Evolutionary conservation across 1,284 basidiomycete species (phyloP).

Genomic region (Trametes pubescens): DNA sequence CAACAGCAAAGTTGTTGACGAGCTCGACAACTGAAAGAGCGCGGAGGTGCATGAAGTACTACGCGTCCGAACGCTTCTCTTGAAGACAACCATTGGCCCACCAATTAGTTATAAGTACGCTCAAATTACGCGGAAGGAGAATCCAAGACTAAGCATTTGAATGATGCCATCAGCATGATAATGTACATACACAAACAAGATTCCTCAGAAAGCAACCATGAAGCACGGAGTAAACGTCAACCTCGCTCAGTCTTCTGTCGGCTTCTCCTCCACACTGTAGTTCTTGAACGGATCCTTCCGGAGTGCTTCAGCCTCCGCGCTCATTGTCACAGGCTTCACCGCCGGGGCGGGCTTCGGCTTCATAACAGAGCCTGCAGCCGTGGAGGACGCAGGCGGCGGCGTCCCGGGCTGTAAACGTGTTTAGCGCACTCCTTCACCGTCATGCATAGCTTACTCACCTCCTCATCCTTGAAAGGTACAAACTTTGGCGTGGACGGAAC

Average conservation of each 20-base stretch:
- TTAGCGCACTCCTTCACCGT: not conserved
- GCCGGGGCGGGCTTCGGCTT: slow-evolving; percentile 53
- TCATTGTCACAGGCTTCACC: slow-evolving; percentile 47
- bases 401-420: slow-evolving; percentile 26
- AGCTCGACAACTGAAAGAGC: too few relatives aligned
- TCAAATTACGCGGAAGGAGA: too few relatives aligned
- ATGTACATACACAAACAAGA: not conserved
- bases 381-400: slow-evolving; percentile 36
- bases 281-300: slow-evolving; percentile 83
- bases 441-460: slow-evolving; percentile 42
- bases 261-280: slow-evolving; percentile 50
- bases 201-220: not conserved
- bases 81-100: too few relatives aligned
- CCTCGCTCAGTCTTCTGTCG: slow-evolving; percentile 26
- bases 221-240: not conserved
- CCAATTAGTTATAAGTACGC: too few relatives aligned
- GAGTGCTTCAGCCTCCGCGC: slow-evolving; percentile 73
- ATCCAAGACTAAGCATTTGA: not conserved
- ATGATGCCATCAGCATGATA: not conserved
- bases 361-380: slow-evolving; percentile 62
- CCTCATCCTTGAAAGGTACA: slow-evolving; percentile 71
- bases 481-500: slow-evolving; percentile 63
- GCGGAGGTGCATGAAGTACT: too few relatives aligned
- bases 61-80: too few relatives aligned
- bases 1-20: too few relatives aligned